These are phyloP conservation scores for Solanum pennellii DNA, from an alignment of 257 asterid genomes.

Conservation along the genomic window DNA sequence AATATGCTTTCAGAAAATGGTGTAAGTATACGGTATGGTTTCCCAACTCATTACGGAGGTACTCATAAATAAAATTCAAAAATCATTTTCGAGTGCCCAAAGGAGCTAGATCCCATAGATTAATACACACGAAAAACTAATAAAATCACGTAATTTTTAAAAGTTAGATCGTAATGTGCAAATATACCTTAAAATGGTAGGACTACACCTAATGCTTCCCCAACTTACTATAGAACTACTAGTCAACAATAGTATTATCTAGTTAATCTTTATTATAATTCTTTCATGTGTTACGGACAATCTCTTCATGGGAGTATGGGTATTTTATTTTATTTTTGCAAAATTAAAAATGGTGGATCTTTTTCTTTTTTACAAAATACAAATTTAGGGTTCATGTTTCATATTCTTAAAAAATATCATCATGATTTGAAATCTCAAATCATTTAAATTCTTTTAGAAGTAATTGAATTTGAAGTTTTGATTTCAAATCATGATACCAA, in stretches of 20 bases:
- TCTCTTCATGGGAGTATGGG: neutral
- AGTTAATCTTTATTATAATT: neutral
- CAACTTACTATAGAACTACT: accelerated
- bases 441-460: neutral
- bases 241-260: neutral
- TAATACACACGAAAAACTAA: no score
- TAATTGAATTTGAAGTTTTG: neutral
- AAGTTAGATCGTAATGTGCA: no score
- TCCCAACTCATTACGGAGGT: neutral
- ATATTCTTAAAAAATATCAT: neutral
- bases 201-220: neutral
- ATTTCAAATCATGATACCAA: neutral
- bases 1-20: no score
- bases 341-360: neutral
- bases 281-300: neutral
- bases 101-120: accelerated
- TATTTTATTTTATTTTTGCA: neutral
- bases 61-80: no score
- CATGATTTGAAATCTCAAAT: neutral
- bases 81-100: neutral
- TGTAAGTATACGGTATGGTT: no score
- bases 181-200: no score
- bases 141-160: no score
- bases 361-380: neutral
- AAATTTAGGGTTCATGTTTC: neutral